Conservation (phyloP, 768 basidiomycete species). For the Calocybe cyanea region DNA sequence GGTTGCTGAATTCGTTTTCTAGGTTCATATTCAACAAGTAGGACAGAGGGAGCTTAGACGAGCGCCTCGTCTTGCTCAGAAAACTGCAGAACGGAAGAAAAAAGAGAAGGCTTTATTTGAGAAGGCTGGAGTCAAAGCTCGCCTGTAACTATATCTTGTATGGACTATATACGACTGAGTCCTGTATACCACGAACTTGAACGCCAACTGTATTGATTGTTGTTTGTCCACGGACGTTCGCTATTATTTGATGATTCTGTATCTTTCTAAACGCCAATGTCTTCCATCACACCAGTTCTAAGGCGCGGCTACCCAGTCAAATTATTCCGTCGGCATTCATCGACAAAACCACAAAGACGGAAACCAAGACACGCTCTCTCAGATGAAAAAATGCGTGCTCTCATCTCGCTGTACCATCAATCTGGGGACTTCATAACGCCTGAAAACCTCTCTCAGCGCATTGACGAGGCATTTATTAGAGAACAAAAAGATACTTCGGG, state of each 20-base stretch:
- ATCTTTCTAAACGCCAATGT: conserved; percentile 9
- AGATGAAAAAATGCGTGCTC: conserved; percentile 61
- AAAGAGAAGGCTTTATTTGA: conserved; percentile 60
- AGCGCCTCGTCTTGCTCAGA: conserved; percentile 55
- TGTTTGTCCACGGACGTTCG: too few relatives aligned
- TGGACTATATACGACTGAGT: neutral
- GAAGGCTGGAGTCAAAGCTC: conserved; percentile 58
- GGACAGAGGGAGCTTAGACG: conserved; percentile 86
- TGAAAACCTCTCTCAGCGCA: conserved; percentile 60
- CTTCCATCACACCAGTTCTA: conserved; percentile 12
- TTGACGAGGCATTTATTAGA: conserved; percentile 59
- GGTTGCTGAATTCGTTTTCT: conserved; percentile 7
- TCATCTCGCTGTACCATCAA: conserved; percentile 78
- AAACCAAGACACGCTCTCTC: conserved; percentile 38
- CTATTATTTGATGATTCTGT: neutral
- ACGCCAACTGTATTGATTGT: neutral
- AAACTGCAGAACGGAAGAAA: conserved; percentile 49
- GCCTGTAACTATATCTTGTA: conserved; percentile 25
- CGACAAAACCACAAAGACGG: conserved; percentile 18
- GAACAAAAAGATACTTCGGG: neutral
- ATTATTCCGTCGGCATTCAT: conserved; percentile 16
- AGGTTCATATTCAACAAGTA: conserved; percentile 95
- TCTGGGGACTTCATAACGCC: conserved; percentile 65
- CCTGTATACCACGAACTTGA: too few relatives aligned
- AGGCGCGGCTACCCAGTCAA: conserved; percentile 7